Conservation (phyloP, 2,329 filamentous ascomycete genomes). For the Boeremia lycopersici region DNA sequence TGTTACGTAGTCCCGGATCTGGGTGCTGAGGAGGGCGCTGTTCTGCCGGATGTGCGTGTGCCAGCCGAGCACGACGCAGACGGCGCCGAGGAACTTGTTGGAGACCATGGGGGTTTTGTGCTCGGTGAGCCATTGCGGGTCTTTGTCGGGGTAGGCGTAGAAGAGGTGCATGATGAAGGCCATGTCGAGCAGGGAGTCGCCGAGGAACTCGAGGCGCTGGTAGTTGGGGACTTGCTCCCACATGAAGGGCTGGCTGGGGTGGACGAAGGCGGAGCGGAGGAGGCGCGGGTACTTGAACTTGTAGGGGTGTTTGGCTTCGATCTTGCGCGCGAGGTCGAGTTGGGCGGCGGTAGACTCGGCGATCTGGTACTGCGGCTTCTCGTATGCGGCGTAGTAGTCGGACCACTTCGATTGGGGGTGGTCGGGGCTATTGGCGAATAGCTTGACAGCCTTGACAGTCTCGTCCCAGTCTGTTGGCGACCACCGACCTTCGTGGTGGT, state of each 20-base stretch:
- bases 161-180: constrained; percentile 84
- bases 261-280: constrained; percentile 82
- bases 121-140: constrained; percentile 96
- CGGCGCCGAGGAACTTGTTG: constrained; percentile 87
- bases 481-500: constrained; percentile 53
- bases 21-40: constrained; percentile 56
- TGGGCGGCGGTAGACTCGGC: constrained; percentile 69
- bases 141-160: constrained; percentile 73
- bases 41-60: constrained; percentile 70
- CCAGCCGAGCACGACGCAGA: constrained; percentile 79
- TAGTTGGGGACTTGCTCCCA: constrained; percentile 86
- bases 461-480: constrained; percentile 60
- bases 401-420: constrained; percentile 72
- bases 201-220: constrained; percentile 89
- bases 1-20: constrained; percentile 62
- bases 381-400: constrained; percentile 76
- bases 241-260: constrained; percentile 77
- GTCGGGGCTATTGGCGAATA: constrained; percentile 70
- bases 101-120: constrained; percentile 99
- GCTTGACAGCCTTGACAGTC: constrained; percentile 69
- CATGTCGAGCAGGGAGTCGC: constrained; percentile 87
- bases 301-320: constrained; percentile 66
- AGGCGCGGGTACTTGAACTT: constrained; percentile 77
- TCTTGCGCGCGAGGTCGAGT: constrained; percentile 67
- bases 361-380: constrained; percentile 72